A percentile compares a stretch with the other conserved stretches of the same genome.
phyloP scores from a whole-genome alignment of 352 stramenopile species.

The Phytopythium litorale region DNA sequence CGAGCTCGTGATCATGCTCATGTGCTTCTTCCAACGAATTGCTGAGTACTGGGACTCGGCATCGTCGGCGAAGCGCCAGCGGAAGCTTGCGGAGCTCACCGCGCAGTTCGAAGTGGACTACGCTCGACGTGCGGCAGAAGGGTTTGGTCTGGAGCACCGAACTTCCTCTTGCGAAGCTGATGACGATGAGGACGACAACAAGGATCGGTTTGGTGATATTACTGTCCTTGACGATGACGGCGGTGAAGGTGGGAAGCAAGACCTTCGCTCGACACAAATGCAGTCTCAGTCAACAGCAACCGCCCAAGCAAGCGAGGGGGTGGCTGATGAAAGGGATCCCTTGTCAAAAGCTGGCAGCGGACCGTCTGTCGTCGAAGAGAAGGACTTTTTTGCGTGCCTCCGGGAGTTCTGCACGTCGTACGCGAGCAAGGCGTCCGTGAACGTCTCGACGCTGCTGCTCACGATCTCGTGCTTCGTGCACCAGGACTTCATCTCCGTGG shows the following conservation, averaged over 20 bases:
- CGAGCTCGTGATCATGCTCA: slow-evolving; percentile 66
- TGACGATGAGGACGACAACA: slow-evolving; percentile 47
- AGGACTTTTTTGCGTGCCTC: slow-evolving; percentile 64
- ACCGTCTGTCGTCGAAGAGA: slow-evolving; percentile 16
- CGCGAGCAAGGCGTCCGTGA: slow-evolving; percentile 71
- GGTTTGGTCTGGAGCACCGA: slow-evolving; percentile 24
- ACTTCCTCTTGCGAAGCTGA: slow-evolving; percentile 54
- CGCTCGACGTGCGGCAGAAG: slow-evolving; percentile 33
- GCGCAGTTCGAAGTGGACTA: slow-evolving; percentile 49
- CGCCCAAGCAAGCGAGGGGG: neutral
- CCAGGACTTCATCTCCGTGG: slow-evolving; percentile 66
- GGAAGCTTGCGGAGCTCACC: slow-evolving; percentile 31
- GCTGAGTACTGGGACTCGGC: slow-evolving; percentile 68
- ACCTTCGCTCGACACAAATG: neutral
- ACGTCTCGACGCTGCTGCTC: slow-evolving; percentile 70
- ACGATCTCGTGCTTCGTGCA: slow-evolving; percentile 80
- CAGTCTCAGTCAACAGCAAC: neutral
- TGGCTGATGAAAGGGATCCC: neutral
- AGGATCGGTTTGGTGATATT: slow-evolving; percentile 34
- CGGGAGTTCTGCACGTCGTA: slow-evolving; percentile 66
- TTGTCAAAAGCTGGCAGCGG: neutral
- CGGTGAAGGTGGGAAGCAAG: slow-evolving; percentile 5
- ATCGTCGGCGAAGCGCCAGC: slow-evolving; percentile 26
- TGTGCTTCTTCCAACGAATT: slow-evolving; percentile 69
- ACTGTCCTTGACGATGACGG: slow-evolving; percentile 24